phyloP scores from a whole-genome alignment of 345 rosid species.

The Salix udensis region DNA sequence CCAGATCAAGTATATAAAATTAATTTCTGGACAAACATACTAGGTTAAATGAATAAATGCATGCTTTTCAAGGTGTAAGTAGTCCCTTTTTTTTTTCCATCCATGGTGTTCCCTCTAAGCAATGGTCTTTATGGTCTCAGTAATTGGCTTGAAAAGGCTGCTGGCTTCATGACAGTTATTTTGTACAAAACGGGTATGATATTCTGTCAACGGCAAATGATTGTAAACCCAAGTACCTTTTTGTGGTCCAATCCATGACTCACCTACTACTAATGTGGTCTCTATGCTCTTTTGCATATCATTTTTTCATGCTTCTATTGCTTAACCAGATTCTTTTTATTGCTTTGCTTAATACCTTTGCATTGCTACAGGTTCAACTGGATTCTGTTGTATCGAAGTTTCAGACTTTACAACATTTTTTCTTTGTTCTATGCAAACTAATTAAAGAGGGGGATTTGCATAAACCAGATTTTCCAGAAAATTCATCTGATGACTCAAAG shows the following conservation, averaged over 20 bases:
- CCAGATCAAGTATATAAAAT: no score
- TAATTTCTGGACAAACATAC: not conserved
- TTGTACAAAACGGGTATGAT: not conserved
- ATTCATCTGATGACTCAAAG: conserved; percentile 28
- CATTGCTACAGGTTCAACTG: conserved; percentile 53
- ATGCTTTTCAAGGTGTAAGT: not conserved
- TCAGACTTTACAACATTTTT: conserved; percentile 74
- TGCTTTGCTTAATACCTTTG: conserved; percentile 7
- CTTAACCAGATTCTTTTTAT: not conserved
- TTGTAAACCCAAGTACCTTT: not conserved
- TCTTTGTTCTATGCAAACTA: conserved; percentile 72
- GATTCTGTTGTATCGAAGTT: conserved; percentile 60
- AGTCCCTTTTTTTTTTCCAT: not conserved
- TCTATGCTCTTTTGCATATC: no score
- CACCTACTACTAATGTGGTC: no score
- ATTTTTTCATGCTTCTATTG: no score
- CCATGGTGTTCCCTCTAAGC: not conserved
- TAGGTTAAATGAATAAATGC: not conserved
- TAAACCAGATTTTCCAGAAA: conserved; percentile 32
- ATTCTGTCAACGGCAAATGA: not conserved
- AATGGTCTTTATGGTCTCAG: not conserved
- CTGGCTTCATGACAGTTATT: not conserved
- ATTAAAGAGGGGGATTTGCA: conserved; percentile 54
- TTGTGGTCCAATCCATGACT: not conserved
- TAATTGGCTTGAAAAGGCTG: not conserved